Conservation (phyloP, 305 asterid species). For the Fraxinus nigra region DNA sequence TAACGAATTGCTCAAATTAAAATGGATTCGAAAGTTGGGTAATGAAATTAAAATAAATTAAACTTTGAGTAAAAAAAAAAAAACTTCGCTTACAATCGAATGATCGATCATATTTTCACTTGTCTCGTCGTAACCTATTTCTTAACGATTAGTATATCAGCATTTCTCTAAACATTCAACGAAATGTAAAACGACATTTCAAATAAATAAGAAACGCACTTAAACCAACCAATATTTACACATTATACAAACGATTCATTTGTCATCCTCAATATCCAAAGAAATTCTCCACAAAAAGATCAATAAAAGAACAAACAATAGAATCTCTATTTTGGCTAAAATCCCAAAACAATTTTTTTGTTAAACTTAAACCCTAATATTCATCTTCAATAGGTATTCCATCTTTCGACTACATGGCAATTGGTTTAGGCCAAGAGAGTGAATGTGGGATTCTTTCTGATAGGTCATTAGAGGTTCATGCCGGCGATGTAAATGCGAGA, state of each 20-base stretch:
- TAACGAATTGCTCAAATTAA: not conserved
- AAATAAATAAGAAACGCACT: not conserved
- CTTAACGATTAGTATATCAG: not conserved
- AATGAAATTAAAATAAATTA: too few species aligned
- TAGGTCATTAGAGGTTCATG: constrained; percentile 15
- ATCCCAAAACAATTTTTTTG: not conserved
- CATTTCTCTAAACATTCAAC: not conserved
- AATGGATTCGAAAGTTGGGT: not conserved
- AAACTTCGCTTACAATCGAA: not conserved
- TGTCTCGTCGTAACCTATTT: not conserved
- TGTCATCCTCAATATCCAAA: not conserved
- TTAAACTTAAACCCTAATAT: too few species aligned
- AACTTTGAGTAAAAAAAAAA: too few species aligned
- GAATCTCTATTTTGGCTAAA: not conserved
- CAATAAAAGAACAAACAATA: not conserved
- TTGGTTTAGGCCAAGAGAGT: not conserved
- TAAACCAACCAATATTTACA: not conserved
- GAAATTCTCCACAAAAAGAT: not conserved
- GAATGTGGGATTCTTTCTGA: constrained; percentile 18
- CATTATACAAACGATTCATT: not conserved
- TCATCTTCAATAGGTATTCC: not conserved
- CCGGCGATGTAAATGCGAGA: constrained; percentile 11
- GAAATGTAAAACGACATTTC: not conserved
- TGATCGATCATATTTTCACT: not conserved
- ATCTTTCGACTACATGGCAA: not conserved